Base-by-base conservation (phyloP, 108 stramenopile species). In the Cyclotella baltica region DNA sequence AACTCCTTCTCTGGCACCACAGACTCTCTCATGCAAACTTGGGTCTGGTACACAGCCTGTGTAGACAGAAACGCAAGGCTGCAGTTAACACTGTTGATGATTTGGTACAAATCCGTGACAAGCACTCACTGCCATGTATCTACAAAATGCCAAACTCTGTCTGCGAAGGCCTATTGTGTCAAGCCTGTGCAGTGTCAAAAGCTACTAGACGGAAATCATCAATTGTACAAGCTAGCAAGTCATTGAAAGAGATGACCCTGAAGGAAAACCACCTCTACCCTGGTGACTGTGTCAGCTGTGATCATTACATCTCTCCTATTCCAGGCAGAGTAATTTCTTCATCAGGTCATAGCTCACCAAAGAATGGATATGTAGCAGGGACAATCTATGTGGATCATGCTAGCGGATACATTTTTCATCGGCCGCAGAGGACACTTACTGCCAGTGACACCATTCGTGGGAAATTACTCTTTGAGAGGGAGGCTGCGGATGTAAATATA, bases 361-460 rank as follows among this genome's bases (percentile, higher is more conserved):
- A 52, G 0, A 3, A 48, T n/a, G 56, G 50, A 9, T 56, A 77
- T 19, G 65, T 5, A 18, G 72, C 85, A 9, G 89, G 89, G 6
- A 70, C 86, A 3, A 72, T 89, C 28, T 87, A 83, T 43, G 40
- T 62, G 36, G 86, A 89, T 56, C 73, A 83, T 59, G 84, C 84
- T 3, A 71, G 33, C 22, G 57, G 76, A 0, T 35, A 52, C 9
- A 62, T 81, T 23, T 72, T 33, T 56, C 23, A 76, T 57, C 27
- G 30, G 1, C 34, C 73, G 35, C 87, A 87, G 64, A 59, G 73
- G 15, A 59, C 78, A 0, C 34, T 76, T 15, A 34, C 31, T 47
- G 72, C 86, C 19, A 15, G 0, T 37, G 87, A 90, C 15, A 88
- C 90, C n/a, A n/a, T n/a, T n/a, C n/a, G n/a, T n/a, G n/a, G n/a